Evolutionary conservation across 805 yeast species (phyloP).

Genomic region (Candida tammaniensis): DNA sequence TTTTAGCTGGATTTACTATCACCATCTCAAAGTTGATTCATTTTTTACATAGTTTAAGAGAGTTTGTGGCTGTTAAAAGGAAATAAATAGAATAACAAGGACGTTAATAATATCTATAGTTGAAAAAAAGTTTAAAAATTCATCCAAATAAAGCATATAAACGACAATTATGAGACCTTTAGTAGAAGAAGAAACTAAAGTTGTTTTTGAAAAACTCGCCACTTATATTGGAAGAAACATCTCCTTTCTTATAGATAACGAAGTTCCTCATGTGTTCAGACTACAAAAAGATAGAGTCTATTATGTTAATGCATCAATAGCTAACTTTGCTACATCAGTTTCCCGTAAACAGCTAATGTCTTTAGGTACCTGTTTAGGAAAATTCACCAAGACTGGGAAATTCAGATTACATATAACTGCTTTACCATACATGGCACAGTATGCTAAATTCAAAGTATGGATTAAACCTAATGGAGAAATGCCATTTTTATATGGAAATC

Average conservation of each 20-base stretch:
- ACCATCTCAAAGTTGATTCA: too few species aligned
- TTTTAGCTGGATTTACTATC: too few species aligned
- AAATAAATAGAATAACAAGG: too few species aligned
- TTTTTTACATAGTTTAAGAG: too few species aligned
- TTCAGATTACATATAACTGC: constrained; percentile 95
- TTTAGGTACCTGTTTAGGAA: constrained; percentile 89
- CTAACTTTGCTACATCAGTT: constrained; percentile 85
- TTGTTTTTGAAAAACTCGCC: constrained; percentile 93
- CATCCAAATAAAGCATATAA: too few species aligned
- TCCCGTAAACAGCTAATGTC: constrained; percentile 91
- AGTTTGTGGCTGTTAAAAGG: too few species aligned
- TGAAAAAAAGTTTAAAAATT: too few species aligned
- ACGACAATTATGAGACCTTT: constrained; percentile 71
- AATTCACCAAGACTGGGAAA: constrained; percentile 96
- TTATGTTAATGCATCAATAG: constrained; percentile 79
- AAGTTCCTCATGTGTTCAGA: constrained; percentile 90
- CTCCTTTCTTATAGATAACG: constrained; percentile 78
- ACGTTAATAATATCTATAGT: too few species aligned
- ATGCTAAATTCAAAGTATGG: constrained; percentile 94
- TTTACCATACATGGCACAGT: constrained; percentile 73
- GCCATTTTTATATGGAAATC: constrained; percentile 97
- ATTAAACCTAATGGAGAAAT: constrained; percentile 96
- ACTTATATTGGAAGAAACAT: constrained; percentile 97
- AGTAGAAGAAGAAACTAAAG: constrained; percentile 96
- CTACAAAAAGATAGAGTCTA: constrained; percentile 95